Evolutionary conservation across 1,284 basidiomycete species (phyloP).

Genomic region (Heterobasidion parviporum): DNA sequence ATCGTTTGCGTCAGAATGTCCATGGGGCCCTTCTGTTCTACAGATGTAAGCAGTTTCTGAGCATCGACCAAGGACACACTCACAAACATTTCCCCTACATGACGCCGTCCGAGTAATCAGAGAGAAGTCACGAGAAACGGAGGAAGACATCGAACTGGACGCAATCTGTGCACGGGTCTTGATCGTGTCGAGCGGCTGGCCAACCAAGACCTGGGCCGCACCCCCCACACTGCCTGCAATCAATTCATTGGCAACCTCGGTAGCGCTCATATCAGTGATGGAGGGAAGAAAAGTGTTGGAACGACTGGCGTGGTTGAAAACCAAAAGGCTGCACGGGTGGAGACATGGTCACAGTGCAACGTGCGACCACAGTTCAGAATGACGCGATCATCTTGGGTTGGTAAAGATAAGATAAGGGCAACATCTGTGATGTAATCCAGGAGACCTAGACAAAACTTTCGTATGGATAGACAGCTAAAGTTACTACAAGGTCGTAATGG

Average conservation of each 20-base stretch:
- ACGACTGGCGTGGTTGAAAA: too few relatives aligned
- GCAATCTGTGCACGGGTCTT: constrained; percentile 77
- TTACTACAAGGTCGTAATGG: not conserved
- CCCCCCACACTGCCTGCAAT: constrained; percentile 74
- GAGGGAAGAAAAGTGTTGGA: too few relatives aligned
- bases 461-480: not conserved
- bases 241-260: constrained; percentile 60
- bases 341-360: not conserved
- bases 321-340: not conserved
- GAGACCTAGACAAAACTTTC: not conserved
- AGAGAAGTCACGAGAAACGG: constrained; percentile 6
- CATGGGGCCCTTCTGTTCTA: constrained; percentile 78
- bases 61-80: constrained; percentile 22
- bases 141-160: constrained; percentile 40
- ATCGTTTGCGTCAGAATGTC: constrained; percentile 81
- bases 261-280: too few relatives aligned
- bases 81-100: constrained; percentile 72
- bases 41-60: not conserved
- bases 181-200: constrained; percentile 83
- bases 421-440: not conserved
- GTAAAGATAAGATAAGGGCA: not conserved
- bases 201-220: constrained; percentile 77
- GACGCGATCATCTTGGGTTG: not conserved
- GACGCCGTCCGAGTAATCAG: not conserved
- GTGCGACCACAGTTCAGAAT: not conserved